Percentiles rank a stretch among this genome's conserved stretches.
Conservation (phyloP, 805 yeast species). For the Yarrowia sp. region DNA sequence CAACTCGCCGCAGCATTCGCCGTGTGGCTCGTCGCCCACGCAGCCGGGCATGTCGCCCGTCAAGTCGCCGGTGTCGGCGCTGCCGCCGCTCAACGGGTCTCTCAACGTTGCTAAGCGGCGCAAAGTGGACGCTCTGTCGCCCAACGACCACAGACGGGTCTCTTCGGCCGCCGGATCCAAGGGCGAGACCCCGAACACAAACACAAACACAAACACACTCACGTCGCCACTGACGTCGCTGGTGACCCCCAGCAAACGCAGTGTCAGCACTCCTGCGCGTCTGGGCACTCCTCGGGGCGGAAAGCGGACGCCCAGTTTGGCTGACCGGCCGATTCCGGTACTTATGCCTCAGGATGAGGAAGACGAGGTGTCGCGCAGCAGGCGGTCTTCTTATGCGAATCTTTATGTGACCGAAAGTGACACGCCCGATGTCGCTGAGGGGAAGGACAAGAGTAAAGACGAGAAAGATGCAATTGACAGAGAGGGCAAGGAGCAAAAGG, state of each 20-base stretch:
- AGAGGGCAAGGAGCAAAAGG: no score
- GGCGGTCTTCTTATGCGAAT: slow-evolving; percentile 5
- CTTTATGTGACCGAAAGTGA: not conserved
- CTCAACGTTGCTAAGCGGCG: slow-evolving; percentile 27
- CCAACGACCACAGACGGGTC: slow-evolving; percentile 2
- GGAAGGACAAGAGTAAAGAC: not conserved
- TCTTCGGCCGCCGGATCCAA: not conserved
- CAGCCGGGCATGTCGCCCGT: slow-evolving; percentile 30
- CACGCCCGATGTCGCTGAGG: not conserved
- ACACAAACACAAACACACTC: no score
- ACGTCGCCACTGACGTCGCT: not conserved
- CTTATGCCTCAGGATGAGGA: slow-evolving; percentile 24
- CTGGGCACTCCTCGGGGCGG: slow-evolving; percentile 26
- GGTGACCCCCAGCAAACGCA: slow-evolving; percentile 22
- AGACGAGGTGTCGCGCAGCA: not conserved
- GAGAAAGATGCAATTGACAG: no score
- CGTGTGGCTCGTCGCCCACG: slow-evolving; percentile 14
- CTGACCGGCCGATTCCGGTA: slow-evolving; percentile 31
- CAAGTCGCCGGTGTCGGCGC: slow-evolving; percentile 24
- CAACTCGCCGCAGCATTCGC: slow-evolving; percentile 10
- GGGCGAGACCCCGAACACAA: not conserved
- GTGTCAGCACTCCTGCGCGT: slow-evolving; percentile 21
- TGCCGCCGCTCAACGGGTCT: slow-evolving; percentile 23
- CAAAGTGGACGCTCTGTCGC: slow-evolving; percentile 10
- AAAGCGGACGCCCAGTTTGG: slow-evolving; percentile 16